These are phyloP conservation scores for Vitis hybrid DNA, from an alignment of 177 flowering plant species.

Conservation along the genomic window DNA sequence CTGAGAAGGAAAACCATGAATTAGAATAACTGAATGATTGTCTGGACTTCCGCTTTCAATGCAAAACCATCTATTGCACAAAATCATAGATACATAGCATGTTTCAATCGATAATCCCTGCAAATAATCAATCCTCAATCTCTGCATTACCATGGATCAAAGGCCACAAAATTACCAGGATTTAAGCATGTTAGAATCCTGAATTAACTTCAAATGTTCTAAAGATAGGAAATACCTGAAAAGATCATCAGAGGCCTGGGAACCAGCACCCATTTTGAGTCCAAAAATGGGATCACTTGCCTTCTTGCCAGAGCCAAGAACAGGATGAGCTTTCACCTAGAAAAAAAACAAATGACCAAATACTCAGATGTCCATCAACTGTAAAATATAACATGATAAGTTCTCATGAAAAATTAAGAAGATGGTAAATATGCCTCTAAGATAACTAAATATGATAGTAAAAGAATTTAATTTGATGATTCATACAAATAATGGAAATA, in stretches of 20 bases:
- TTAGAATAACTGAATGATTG: constrained; percentile 54
- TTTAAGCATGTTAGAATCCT: constrained; percentile 10
- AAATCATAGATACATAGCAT: constrained; percentile 50
- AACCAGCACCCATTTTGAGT: constrained; percentile 70
- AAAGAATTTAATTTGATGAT: too few relatives aligned
- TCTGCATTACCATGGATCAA: constrained; percentile 27
- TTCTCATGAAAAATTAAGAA: background rate
- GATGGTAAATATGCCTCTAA: too few relatives aligned
- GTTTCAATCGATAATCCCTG: constrained; percentile 61
- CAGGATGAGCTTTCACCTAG: constrained; percentile 78
- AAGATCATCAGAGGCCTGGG: constrained; percentile 70
- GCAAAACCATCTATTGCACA: constrained; percentile 91
- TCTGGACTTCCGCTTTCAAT: constrained; percentile 79
- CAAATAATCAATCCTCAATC: constrained; percentile 43
- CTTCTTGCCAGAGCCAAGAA: constrained; percentile 66
- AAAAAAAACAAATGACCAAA: constrained; percentile 5
- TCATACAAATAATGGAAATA: too few relatives aligned
- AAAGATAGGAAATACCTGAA: constrained; percentile 56
- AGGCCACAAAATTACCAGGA: constrained; percentile 11
- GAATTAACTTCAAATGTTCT: constrained; percentile 6
- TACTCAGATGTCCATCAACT: background rate
- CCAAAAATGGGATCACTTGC: constrained; percentile 96
- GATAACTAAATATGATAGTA: too few relatives aligned
- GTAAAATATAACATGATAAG: too few relatives aligned
- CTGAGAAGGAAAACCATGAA: constrained; percentile 98